Percentiles rank a stretch among this genome's conserved stretches.
phyloP scores from a whole-genome alignment of 202 grass and related monocot genomes.

The Setaria italica region DNA sequence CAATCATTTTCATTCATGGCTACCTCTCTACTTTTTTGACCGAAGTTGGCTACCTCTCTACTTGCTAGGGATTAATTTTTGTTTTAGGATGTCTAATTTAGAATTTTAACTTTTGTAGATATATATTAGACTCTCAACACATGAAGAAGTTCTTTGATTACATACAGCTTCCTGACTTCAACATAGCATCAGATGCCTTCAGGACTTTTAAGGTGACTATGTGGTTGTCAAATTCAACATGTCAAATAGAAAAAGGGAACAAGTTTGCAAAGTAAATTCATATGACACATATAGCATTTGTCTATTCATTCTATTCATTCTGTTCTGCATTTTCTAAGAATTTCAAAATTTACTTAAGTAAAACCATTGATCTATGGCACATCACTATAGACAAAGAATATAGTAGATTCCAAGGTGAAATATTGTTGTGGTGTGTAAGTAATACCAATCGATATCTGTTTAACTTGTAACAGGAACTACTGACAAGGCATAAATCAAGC shows the following conservation, averaged over 20 bases:
- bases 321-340: neutral
- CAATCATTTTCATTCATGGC: neutral
- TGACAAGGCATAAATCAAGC: slow-evolving; percentile 61
- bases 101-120: slow-evolving; percentile 25
- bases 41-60: neutral
- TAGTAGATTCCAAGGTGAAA: neutral
- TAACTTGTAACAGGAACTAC: slow-evolving; percentile 42
- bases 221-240: neutral
- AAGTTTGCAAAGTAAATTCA: neutral
- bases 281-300: neutral
- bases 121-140: slow-evolving; percentile 50
- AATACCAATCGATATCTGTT: neutral
- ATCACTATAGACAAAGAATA: neutral
- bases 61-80: neutral
- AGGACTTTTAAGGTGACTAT: slow-evolving; percentile 55
- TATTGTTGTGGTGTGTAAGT: neutral
- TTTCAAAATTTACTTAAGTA: neutral
- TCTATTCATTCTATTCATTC: neutral
- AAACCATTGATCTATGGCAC: neutral
- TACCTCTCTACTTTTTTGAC: neutral
- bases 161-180: slow-evolving; percentile 60
- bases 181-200: slow-evolving; percentile 58
- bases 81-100: neutral
- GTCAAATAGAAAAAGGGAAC: neutral
- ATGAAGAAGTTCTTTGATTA: slow-evolving; percentile 63